Base-by-base conservation (phyloP, 306 rosid genomes). In the Astragalus membranaceus region DNA sequence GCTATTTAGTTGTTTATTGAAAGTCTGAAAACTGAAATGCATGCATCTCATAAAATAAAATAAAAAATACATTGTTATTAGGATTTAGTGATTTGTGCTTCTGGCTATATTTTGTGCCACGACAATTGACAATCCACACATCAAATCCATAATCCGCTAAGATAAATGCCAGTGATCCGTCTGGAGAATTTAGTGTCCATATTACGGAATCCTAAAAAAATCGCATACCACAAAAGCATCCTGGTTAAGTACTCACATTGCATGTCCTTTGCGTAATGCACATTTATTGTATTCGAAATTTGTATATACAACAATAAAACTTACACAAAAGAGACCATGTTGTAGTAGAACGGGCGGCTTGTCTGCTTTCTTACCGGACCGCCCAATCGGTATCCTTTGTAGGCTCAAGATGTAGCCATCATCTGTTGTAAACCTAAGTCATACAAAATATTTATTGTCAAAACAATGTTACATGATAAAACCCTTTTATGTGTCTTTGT, bases 61-160 rank as follows among this genome's bases (percentile, higher is more conserved):
- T 11, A 59, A 36, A 46, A 35, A 42, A 55, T 26, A 89, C 96
- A 67, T 1, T 23, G 17, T 83, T 87, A 49, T 67, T n/a, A 49
- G 85, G 68, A 60, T 29, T 66, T 16, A 84, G 83, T 42, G 87
- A 64, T 9, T 17, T 75, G 33, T 90, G 92, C 0, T 43, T 76
- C 0, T 69, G 43, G 62, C 95, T 86, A 32, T 82, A 86, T 72
- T 55, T 77, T 14, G 92, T 84, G 11, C 94, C 96, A 2, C 96
- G 89, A 36, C 79, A 63, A 57, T 79, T 90, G 10, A 80, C 81
- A 43, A 88, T 77, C 96, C 96, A 90, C 64, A 88, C 89, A 65
- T 88, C 95, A 59, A 74, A 90, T 5, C 95, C 95, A 52, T 68
- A 75, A 41, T 88, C 92, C 3, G 82, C 92, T 75, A 90, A 83